Conservation (phyloP, 1,284 basidiomycete species). For the Austropuccinia psidii region DNA sequence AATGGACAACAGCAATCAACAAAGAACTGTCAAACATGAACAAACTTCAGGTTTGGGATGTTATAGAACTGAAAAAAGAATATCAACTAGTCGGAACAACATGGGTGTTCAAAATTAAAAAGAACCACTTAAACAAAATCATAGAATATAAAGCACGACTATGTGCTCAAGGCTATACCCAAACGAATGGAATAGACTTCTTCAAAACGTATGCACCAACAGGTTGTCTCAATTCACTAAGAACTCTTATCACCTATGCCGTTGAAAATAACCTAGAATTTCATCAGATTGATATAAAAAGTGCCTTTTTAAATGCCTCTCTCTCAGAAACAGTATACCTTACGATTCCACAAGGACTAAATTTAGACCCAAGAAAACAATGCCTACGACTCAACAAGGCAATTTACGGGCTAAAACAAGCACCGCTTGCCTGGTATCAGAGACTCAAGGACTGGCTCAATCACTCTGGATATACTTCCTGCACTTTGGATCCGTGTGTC, state of each 20-base stretch:
- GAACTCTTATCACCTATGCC: background rate
- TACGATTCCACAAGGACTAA: too few relatives aligned
- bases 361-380: too few relatives aligned
- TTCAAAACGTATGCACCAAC: background rate
- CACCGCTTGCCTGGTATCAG: too few relatives aligned
- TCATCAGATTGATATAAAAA: constrained; percentile 2
- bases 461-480: too few relatives aligned
- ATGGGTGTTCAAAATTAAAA: constrained; percentile 5
- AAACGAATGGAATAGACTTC: background rate
- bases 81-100: background rate
- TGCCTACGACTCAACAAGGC: too few relatives aligned
- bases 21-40: background rate
- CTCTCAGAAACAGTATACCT: too few relatives aligned
- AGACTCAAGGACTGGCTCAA: too few relatives aligned
- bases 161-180: background rate
- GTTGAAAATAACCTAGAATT: background rate
- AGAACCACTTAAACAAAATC: background rate
- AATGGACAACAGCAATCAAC: background rate
- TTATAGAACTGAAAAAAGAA: background rate
- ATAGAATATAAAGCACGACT: background rate
- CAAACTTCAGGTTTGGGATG: background rate
- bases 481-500: too few relatives aligned
- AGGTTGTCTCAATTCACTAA: background rate
- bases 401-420: too few relatives aligned
- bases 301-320: constrained; percentile 1